Percentiles rank a stretch among this genome's conserved stretches.
These are phyloP conservation scores for Nephromyces sp. DNA, from an alignment of 169 alveolate genomes.

Conservation along the genomic window DNA sequence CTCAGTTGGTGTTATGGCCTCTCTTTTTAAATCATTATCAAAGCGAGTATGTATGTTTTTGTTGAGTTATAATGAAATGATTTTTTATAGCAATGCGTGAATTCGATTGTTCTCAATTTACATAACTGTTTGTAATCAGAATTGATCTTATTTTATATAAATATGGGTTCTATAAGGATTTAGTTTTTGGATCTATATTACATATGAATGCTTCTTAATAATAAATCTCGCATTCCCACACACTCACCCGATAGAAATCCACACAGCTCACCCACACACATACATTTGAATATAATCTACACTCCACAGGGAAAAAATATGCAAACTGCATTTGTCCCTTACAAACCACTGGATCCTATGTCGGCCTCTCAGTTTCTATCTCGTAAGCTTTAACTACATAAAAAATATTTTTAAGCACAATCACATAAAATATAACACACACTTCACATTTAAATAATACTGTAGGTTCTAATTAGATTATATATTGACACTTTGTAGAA, in stretches of 20 bases:
- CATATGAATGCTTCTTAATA: neutral
- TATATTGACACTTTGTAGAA: neutral
- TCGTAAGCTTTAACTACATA: neutral
- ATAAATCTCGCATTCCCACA: neutral
- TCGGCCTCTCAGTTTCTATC: slow-evolving; percentile 18
- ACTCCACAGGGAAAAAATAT: slow-evolving; percentile 7
- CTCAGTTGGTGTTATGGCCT: neutral
- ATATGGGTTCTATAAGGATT: neutral
- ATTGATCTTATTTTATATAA: neutral
- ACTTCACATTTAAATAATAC: neutral
- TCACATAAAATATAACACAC: neutral
- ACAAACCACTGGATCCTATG: slow-evolving; percentile 16
- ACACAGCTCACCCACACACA: neutral
- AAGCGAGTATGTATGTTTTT: neutral
- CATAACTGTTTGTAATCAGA: neutral
- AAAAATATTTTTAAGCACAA: neutral
- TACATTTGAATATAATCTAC: neutral
- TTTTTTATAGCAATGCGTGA: neutral
- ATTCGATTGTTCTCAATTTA: neutral
- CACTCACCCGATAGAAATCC: neutral
- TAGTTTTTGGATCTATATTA: neutral
- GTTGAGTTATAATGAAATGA: neutral
- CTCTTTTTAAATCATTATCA: neutral
- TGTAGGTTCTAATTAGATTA: neutral
- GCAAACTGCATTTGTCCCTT: slow-evolving; percentile 29